Base-by-base conservation (phyloP, 768 basidiomycete genomes). In the Boletellus sp. region DNA sequence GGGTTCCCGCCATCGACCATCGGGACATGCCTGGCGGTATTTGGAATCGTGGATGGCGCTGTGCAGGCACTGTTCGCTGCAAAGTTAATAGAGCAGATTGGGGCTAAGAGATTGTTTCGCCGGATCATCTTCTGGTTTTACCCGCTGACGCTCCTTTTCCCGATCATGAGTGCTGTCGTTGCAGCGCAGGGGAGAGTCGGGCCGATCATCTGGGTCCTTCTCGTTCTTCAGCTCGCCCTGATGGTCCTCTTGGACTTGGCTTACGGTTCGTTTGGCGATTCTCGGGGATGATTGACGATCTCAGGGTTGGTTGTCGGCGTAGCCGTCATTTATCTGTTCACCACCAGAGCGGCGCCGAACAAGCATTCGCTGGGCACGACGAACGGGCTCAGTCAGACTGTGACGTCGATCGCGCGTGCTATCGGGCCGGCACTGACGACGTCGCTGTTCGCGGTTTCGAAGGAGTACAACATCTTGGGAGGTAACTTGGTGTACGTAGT, bases 291-390 rank as follows among this genome's bases (percentile, higher is more conserved):
- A 37, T 33, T 0, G n/a, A 45, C 35, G 32, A 22, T 34, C 40
- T 60, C 20, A 54, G 33, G n/a, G 28, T 11, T 11, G 28, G 3
- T 24, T 19, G 1, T 7, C 16, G n/a, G 7, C 38, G 10, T 48
- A 54, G 81, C 74, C n/a, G 75, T 75, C 41, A 73, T 78, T 15
- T 78, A 76, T 40, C 73, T 83, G 54, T 80, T 75, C 46, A 65
- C 81, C 48, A 80, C 76, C 4, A 69, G 72, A 28, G 75, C 78
- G 1, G 70, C 81, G 1, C 81, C 83, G 0, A 76, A 75, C 49
- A 75, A 72, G 47, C 70, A 68, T n/a, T 77, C 79, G 0, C 70
- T 84, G 8, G 81, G 82, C 9, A 75, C 80, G 4, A 77, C 75
- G 2, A 81, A 83, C 48, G 83, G 83, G 5, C 65, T 83, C 17